Base-by-base conservation (phyloP, 2,329 filamentous ascomycete species). In the Colletotrichum agaves region DNA sequence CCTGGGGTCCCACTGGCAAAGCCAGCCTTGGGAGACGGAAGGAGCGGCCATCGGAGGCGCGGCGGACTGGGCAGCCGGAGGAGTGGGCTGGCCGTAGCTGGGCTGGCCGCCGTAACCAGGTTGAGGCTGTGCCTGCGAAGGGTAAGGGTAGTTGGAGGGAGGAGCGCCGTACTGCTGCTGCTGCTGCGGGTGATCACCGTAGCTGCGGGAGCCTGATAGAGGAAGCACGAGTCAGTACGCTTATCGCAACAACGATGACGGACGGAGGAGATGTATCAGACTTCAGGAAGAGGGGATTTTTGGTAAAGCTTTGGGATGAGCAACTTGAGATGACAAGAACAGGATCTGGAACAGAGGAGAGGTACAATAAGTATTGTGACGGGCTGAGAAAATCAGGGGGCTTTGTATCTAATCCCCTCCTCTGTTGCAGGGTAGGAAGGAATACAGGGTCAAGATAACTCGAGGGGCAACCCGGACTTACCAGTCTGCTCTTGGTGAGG, bases 1-100 rank as follows among this genome's bases (percentile, higher is more conserved):
- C 41, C 81, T 82, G 64, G 87, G 84, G 71, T 92, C 89, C 78
- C 85, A 92, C 76, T 90, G 85, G 23, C 88, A 81, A 31, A 81
- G 79, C 89, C 90, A 92, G 71, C 89, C 89, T 56, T 82, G 74
- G 23, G 89, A 83, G 70, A 90, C 80, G 68, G 68, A 55, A 31
- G 68, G 68, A 43, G 68, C 68, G 35, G 68, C 68, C 68, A 69
- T 77, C 67, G 19, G 77, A 75, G 23, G 75, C 75, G 64, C 79
- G 78, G 35, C 79, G 78, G 35, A 75, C 74, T 43, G 76, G 75
- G 12, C 71, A 74, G 46, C 64, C 61, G 64, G 64, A 64, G 64
- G 64, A 37, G 64, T 61, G 8, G 61, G 41, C 61, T 67, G 64
- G 53, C 44, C 64, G 64, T 67, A 67, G 17, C 53, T 64, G 61